Conservation (phyloP, 306 rosid species). For the Casuarina glauca region DNA sequence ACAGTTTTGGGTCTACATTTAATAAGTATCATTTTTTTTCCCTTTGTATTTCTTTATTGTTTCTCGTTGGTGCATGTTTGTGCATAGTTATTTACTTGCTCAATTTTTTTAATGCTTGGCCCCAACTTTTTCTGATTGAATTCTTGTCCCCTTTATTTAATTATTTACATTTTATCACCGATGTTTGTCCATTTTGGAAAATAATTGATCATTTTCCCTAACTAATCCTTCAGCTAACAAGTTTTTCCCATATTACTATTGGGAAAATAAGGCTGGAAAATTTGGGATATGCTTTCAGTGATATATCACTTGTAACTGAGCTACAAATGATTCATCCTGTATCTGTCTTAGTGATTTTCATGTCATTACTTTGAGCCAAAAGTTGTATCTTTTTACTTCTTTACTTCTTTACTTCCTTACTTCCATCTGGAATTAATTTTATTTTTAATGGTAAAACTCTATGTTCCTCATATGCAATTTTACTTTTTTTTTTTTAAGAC, state of each 20-base stretch:
- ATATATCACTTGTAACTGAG: not conserved
- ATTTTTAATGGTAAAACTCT: not conserved
- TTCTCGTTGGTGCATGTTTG: not conserved
- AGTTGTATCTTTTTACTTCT: not conserved
- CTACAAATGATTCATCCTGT: not conserved
- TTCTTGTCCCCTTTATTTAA: not conserved
- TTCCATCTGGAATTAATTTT: not conserved
- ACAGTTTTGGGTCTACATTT: not conserved
- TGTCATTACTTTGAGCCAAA: not conserved
- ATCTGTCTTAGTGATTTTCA: not conserved
- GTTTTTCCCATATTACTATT: not conserved
- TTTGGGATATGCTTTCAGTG: not conserved
- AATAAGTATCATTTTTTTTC: not conserved
- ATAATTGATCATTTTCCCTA: not conserved
- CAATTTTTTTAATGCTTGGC: not conserved
- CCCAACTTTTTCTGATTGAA: not conserved
- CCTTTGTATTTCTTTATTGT: not conserved
- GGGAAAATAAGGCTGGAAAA: not conserved
- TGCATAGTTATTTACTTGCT: not conserved
- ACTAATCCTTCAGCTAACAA: not conserved
- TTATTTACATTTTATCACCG: not conserved
- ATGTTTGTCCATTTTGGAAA: not conserved
- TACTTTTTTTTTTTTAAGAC: not conserved
- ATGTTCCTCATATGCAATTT: not conserved
- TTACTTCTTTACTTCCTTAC: not conserved